phyloP scores from a whole-genome alignment of 305 asterid species.

The Andrographis paniculata region DNA sequence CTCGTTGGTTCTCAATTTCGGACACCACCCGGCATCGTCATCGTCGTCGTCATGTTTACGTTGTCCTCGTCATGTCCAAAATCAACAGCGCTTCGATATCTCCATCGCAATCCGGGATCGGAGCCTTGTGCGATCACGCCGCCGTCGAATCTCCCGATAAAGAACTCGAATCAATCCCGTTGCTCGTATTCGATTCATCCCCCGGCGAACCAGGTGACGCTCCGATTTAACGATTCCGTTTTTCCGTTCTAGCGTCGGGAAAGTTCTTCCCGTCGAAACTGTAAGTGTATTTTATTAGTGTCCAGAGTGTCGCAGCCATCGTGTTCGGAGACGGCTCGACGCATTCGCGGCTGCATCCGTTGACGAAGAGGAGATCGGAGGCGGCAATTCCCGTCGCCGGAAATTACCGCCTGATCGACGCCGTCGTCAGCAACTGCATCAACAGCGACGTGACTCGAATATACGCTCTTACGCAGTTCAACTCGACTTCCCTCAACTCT shows the following conservation, averaged over 20 bases:
- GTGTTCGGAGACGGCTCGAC: conserved; percentile 81
- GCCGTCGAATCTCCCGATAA: conserved; percentile 22
- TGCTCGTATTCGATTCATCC: conserved; percentile 29
- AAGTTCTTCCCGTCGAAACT: conserved; percentile 12
- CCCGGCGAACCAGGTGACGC: conserved; percentile 58
- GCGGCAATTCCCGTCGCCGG: conserved; percentile 87
- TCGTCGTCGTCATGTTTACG: conserved; percentile 38
- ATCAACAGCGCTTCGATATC: conserved; percentile 22
- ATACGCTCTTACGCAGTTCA: conserved; percentile 77
- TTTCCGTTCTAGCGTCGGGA: no score
- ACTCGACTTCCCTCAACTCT: conserved; percentile 77
- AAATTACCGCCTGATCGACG: conserved; percentile 64
- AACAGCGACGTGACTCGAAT: conserved; percentile 68
- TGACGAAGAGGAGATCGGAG: conserved; percentile 73
- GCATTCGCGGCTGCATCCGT: conserved; percentile 57
- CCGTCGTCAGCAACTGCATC: conserved; percentile 83
- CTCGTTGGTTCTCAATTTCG: background rate
- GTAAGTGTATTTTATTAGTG: conserved; percentile 23
- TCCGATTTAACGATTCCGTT: no score
- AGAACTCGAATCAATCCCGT: conserved; percentile 28
- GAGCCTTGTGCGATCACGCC: conserved; percentile 11
- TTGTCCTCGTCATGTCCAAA: conserved; percentile 26
- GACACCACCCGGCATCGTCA: no score
- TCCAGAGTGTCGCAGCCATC: conserved; percentile 90
- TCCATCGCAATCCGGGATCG: conserved; percentile 19